Conservation (phyloP, 257 asterid genomes). For the Solanum chmielewskii region DNA sequence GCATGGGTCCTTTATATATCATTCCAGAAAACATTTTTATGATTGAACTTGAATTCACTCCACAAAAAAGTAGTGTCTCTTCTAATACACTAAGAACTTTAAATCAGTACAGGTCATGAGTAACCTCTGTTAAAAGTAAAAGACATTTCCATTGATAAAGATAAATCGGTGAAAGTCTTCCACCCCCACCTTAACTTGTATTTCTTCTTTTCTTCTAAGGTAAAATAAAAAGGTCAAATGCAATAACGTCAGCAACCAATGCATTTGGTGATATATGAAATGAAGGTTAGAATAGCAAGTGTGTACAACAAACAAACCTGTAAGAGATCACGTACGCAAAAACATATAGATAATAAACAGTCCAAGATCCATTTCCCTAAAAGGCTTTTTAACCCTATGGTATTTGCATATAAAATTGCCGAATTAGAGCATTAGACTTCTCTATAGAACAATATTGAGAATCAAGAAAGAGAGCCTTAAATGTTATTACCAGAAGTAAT, state of each 20-base stretch:
- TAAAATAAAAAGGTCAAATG: background rate
- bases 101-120: background rate
- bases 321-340: background rate
- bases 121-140: background rate
- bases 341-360: background rate
- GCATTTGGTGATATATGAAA: background rate
- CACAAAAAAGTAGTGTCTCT: background rate
- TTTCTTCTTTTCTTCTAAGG: background rate
- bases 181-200: background rate
- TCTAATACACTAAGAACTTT: background rate
- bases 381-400: background rate
- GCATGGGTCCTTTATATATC: background rate
- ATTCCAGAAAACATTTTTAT: background rate
- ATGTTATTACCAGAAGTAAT: background rate
- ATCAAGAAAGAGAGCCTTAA: background rate
- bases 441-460: background rate
- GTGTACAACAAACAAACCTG: background rate
- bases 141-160: background rate
- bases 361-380: background rate
- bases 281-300: background rate
- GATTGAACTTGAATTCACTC: background rate
- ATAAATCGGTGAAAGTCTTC: background rate
- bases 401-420: background rate
- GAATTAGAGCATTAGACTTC: background rate
- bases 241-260: background rate